These are phyloP conservation scores for Rhinocladiella mackenziei DNA, from an alignment of 2,329 filamentous ascomycete species.

Conservation along the genomic window DNA sequence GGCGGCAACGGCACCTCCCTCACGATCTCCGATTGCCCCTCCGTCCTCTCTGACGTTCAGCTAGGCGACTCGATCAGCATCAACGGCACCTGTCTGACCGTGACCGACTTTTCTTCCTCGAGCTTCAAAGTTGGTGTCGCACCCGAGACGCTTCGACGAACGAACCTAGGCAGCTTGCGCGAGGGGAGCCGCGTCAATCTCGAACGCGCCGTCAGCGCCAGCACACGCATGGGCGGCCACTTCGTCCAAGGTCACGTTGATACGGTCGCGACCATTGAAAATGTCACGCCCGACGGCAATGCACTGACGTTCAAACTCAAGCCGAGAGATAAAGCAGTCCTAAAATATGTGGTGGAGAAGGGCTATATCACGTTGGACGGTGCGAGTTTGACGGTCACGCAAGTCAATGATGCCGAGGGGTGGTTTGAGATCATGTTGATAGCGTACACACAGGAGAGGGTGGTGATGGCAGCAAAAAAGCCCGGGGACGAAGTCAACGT, in stretches of 20 bases:
- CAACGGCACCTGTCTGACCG: constrained; percentile 93
- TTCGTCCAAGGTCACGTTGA: constrained; percentile 98
- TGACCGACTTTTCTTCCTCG: constrained; percentile 62
- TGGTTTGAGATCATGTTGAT: constrained; percentile 98
- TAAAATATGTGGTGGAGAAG: constrained; percentile 92
- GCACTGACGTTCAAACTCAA: constrained; percentile 80
- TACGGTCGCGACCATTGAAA: constrained; percentile 71
- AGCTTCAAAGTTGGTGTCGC: constrained; percentile 88
- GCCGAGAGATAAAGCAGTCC: constrained; percentile 55
- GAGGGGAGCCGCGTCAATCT: constrained; percentile 74
- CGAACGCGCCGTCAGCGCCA: constrained; percentile 84
- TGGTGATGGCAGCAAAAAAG: constrained; percentile 75
- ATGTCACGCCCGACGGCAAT: constrained; percentile 77
- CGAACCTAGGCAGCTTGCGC: constrained; percentile 77
- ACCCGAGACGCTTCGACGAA: constrained; percentile 91
- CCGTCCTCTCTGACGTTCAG: constrained; percentile 77
- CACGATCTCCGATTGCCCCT: constrained; percentile 71
- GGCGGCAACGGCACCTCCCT: constrained; percentile 80
- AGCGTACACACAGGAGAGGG: constrained; percentile 88
- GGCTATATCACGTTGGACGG: constrained; percentile 93
- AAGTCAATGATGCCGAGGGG: constrained; percentile 72
- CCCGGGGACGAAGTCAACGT: constrained; percentile 81
- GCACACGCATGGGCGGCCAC: constrained; percentile 95
- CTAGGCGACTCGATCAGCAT: constrained; percentile 91
- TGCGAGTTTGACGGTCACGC: constrained; percentile 86